These are phyloP conservation scores for Wickerhamiella spandovensis DNA, from an alignment of 805 yeast species.

Conservation along the genomic window DNA sequence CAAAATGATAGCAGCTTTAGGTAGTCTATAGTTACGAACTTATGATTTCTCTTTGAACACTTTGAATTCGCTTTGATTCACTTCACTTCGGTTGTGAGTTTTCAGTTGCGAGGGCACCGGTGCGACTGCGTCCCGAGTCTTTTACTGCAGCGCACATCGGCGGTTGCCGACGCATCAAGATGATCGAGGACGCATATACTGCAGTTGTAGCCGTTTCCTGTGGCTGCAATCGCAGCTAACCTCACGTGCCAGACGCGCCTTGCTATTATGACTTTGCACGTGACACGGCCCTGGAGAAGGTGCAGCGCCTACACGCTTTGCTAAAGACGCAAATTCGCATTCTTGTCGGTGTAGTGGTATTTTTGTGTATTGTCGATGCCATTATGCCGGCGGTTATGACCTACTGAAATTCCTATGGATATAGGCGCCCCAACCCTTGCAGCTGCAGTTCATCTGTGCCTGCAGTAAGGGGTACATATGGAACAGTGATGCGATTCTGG, in stretches of 20 bases:
- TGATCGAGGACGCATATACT: too few species aligned
- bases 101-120: too few species aligned
- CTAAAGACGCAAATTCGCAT: background rate
- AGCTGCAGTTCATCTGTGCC: background rate
- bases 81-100: too few species aligned
- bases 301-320: background rate
- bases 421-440: background rate
- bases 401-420: background rate
- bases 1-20: constrained; percentile 17
- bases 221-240: background rate
- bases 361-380: background rate
- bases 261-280: background rate
- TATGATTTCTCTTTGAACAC: too few species aligned
- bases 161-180: too few species aligned
- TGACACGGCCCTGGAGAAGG: background rate
- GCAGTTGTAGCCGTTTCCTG: too few species aligned
- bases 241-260: background rate
- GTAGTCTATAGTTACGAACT: background rate
- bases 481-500: background rate
- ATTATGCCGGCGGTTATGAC: background rate
- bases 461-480: background rate
- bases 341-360: background rate
- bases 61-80: too few species aligned
- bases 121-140: too few species aligned
- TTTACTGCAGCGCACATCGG: too few species aligned